These are phyloP conservation scores for Diaporthe destruens DNA, from an alignment of 2,329 filamentous ascomycete genomes.

Conservation along the genomic window DNA sequence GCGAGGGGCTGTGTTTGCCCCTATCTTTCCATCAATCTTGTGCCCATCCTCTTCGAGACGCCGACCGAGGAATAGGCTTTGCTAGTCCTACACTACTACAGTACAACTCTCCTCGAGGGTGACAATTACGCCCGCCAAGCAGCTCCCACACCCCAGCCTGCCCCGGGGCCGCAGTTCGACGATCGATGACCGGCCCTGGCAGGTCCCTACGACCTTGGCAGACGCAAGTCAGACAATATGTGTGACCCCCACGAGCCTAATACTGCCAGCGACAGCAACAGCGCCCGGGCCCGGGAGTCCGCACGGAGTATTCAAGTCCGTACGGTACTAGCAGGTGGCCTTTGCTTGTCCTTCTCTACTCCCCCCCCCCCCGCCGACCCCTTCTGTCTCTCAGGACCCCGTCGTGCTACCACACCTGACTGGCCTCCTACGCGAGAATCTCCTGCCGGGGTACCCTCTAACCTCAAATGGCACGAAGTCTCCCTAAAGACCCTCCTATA, in stretches of 20 bases:
- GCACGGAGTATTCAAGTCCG: slow-evolving; percentile 20
- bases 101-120: neutral
- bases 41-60: slow-evolving; percentile 16
- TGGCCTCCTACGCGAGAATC: no score
- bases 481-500: no score
- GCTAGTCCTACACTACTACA: slow-evolving; percentile 18
- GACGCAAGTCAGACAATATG: slow-evolving; percentile 27
- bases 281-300: neutral
- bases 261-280: neutral
- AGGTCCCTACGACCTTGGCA: slow-evolving; percentile 23
- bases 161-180: slow-evolving; percentile 6
- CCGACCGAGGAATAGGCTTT: slow-evolving; percentile 9
- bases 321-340: neutral
- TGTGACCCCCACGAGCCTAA: slow-evolving; percentile 22
- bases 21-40: neutral
- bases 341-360: neutral
- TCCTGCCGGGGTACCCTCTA: no score
- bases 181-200: slow-evolving; percentile 28
- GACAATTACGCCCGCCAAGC: neutral
- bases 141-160: slow-evolving; percentile 14
- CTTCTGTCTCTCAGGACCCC: neutral
- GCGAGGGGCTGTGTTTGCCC: neutral
- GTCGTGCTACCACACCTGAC: slow-evolving; percentile 5
- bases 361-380: neutral
- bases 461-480: no score